Conservation (phyloP, 148 eudicot genomes). For the Vaccinium myrtillus region DNA sequence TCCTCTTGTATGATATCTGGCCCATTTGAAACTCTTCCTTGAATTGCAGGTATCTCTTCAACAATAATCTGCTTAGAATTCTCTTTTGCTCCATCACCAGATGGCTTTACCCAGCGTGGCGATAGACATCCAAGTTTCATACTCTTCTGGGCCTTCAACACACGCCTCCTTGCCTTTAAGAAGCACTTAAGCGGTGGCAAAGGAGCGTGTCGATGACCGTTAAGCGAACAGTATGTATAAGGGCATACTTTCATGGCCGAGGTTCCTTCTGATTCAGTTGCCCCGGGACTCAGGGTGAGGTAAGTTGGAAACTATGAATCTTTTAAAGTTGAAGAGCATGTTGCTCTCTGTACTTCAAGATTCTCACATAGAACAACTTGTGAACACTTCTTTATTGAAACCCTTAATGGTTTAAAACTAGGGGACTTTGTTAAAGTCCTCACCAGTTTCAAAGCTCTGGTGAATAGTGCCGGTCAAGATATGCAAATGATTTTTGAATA, state of each 20-base stretch:
- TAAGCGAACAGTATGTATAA: constrained; percentile 80
- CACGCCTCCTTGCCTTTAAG: constrained; percentile 54
- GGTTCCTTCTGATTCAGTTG: constrained; percentile 65
- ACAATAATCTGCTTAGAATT: not conserved
- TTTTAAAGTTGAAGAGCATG: constrained; percentile 83
- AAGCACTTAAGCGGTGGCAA: constrained; percentile 64
- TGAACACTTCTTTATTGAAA: constrained; percentile 37
- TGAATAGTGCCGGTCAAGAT: not conserved
- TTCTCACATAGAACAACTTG: constrained; percentile 39
- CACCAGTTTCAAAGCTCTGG: constrained; percentile 40
- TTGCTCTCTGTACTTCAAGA: constrained; percentile 46
- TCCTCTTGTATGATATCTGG: constrained; percentile 19
- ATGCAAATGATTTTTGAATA: too few relatives aligned
- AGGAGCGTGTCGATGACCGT: constrained; percentile 64
- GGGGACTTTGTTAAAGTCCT: constrained; percentile 60
- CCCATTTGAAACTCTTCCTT: constrained; percentile 7
- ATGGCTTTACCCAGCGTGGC: constrained; percentile 37
- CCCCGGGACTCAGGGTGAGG: constrained; percentile 60
- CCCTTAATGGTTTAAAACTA: constrained; percentile 62
- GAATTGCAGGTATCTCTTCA: constrained; percentile 14
- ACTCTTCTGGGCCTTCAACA: constrained; percentile 51
- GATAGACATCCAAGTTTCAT: constrained; percentile 36
- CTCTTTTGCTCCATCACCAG: constrained; percentile 15
- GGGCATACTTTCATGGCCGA: constrained; percentile 73
- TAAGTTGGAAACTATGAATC: constrained; percentile 66